phyloP scores from a whole-genome alignment of 805 yeast genomes.

The Cyberlindnera veronae region DNA sequence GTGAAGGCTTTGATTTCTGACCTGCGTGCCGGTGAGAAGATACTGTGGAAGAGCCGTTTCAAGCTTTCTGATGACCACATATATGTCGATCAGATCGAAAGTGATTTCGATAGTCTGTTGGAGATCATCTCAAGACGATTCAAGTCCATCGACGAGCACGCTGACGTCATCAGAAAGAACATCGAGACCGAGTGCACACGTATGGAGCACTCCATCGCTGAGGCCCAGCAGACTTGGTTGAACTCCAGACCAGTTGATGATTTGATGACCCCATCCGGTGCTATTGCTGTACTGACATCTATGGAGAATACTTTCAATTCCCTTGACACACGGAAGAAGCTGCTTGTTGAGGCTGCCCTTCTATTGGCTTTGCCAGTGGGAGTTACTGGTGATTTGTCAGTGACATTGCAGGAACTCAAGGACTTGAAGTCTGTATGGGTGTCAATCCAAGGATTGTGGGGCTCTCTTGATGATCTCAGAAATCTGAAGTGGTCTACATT shows the following conservation, averaged over 20 bases:
- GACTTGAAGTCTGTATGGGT: conserved; percentile 65
- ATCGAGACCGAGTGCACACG: conserved; percentile 39
- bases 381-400: conserved; percentile 28
- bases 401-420: conserved; percentile 43
- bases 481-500: conserved; percentile 46
- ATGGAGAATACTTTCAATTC: conserved; percentile 33
- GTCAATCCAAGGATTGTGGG: conserved; percentile 50
- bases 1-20: conserved; percentile 8
- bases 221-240: conserved; percentile 44
- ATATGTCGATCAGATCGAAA: conserved; percentile 58
- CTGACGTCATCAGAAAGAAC: conserved; percentile 39
- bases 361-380: conserved; percentile 33
- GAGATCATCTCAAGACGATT: conserved; percentile 37
- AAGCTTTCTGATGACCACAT: conserved; percentile 53
- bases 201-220: conserved; percentile 31
- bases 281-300: conserved; percentile 31
- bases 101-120: conserved; percentile 39
- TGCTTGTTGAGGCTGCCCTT: conserved; percentile 29
- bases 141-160: conserved; percentile 37
- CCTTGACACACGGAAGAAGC: conserved; percentile 14
- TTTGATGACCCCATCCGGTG: conserved; percentile 38
- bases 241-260: conserved; percentile 44
- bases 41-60: conserved; percentile 41
- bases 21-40: conserved; percentile 31
- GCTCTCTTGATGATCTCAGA: conserved; percentile 41